phyloP scores from a whole-genome alignment of 768 basidiomycete genomes.

The Plicaturopsis crispa region DNA sequence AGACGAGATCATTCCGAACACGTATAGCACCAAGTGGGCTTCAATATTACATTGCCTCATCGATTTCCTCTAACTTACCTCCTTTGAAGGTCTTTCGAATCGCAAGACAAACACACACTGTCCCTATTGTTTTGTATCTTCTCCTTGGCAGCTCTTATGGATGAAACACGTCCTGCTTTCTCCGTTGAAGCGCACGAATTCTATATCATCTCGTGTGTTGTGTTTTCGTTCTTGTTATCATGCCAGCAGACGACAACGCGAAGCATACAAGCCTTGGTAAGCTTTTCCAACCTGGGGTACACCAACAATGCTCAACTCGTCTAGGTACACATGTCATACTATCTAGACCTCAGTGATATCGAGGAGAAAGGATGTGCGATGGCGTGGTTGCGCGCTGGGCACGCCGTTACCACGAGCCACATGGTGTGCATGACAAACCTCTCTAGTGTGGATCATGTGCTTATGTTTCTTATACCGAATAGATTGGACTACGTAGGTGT shows the following conservation, averaged over 20 bases:
- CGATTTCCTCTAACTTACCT: too few species aligned
- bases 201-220: constrained; percentile 49
- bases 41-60: too few species aligned
- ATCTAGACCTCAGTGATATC: constrained; percentile 49
- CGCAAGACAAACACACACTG: too few species aligned
- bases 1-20: constrained; percentile 44
- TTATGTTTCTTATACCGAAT: too few species aligned
- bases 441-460: too few species aligned
- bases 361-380: constrained; percentile 36
- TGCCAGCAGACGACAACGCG: too few species aligned
- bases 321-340: constrained; percentile 36
- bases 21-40: constrained; percentile 49
- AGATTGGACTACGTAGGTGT: constrained; percentile 51
- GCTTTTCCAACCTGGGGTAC: too few species aligned
- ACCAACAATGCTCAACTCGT: too few species aligned
- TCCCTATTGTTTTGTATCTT: constrained; percentile 61
- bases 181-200: constrained; percentile 53
- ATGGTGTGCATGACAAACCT: constrained; percentile 50
- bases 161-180: constrained; percentile 38
- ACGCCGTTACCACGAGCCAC: constrained; percentile 49
- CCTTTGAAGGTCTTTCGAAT: too few species aligned
- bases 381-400: constrained; percentile 52
- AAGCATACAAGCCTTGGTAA: too few species aligned
- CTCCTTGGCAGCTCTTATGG: constrained; percentile 58
- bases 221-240: constrained; percentile 45